phyloP scores from a whole-genome alignment of 306 rosid genomes.

The Dicorynia guianensis region DNA sequence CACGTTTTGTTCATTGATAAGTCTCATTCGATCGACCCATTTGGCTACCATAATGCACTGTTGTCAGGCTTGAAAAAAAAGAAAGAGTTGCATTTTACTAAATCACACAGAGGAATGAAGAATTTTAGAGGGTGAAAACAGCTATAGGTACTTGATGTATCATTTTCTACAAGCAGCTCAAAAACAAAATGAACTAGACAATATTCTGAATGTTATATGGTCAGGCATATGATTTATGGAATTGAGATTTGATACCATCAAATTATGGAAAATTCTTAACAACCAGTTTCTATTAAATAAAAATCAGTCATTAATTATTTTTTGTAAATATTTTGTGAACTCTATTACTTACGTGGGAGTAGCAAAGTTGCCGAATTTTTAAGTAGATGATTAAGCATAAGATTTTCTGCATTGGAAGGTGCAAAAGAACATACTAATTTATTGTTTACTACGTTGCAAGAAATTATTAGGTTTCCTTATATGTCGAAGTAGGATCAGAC shows the following conservation, averaged over 20 bases:
- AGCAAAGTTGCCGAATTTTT: neutral
- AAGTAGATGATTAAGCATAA: constrained; percentile 2
- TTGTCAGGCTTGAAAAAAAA: constrained; percentile 25
- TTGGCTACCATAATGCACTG: constrained; percentile 42
- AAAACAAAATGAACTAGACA: constrained; percentile 1
- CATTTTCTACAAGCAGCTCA: constrained; percentile 26
- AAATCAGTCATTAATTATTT: too few species aligned
- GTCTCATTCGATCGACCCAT: constrained; percentile 50
- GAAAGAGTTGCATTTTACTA: neutral
- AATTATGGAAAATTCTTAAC: neutral
- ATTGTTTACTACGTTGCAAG: constrained; percentile 18
- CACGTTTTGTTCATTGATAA: constrained; percentile 56
- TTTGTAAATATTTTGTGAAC: too few species aligned
- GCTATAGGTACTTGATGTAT: constrained; percentile 15
- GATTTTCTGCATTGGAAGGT: constrained; percentile 14
- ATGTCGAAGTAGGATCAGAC: neutral
- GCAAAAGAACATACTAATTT: constrained; percentile 29
- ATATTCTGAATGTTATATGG: neutral
- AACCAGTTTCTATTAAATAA: too few species aligned
- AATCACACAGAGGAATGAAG: neutral
- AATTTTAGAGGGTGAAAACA: neutral
- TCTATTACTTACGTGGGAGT: too few species aligned
- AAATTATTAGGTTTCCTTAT: neutral
- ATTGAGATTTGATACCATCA: neutral
- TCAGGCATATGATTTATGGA: neutral